Percentiles rank a stretch among this genome's conserved stretches.
phyloP scores from a whole-genome alignment of 805 yeast species.

The Kuraishia cidri region DNA sequence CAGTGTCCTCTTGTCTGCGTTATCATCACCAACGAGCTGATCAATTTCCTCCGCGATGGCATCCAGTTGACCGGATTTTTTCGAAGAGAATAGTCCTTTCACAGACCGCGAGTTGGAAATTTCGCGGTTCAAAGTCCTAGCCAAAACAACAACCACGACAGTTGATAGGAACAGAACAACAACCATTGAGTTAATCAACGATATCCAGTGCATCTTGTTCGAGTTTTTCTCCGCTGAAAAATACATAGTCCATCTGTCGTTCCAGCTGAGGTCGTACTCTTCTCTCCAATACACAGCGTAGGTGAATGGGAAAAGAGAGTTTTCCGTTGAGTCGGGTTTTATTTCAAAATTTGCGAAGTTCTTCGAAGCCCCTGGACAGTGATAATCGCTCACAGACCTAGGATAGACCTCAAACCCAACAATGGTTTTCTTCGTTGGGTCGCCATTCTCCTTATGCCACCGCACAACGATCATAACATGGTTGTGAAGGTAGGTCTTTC shows the following conservation, averaged over 20 bases:
- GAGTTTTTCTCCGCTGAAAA: slow-evolving; percentile 42
- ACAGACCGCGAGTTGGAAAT: slow-evolving; percentile 11
- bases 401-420: slow-evolving; percentile 92
- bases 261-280: slow-evolving; percentile 56
- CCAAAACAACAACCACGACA: slow-evolving; percentile 54
- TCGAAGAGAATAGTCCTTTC: slow-evolving; percentile 8
- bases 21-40: slow-evolving; percentile 5
- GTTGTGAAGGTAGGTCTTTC: slow-evolving; percentile 59
- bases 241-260: slow-evolving; percentile 67
- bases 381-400: slow-evolving; percentile 56
- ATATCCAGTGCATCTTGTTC: slow-evolving; percentile 66
- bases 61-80: slow-evolving; percentile 1
- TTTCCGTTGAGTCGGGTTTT: slow-evolving; percentile 27
- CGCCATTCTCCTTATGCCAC: slow-evolving; percentile 43
- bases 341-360: slow-evolving; percentile 50
- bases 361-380: slow-evolving; percentile 70
- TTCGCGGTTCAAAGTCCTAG: slow-evolving; percentile 46
- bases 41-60: slow-evolving; percentile 1
- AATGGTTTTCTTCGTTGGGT: slow-evolving; percentile 37
- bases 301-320: slow-evolving; percentile 59
- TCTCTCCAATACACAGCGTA: slow-evolving; percentile 88
- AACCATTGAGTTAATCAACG: slow-evolving; percentile 63
- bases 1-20: slow-evolving; percentile 6
- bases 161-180: slow-evolving; percentile 53
- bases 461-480: slow-evolving; percentile 78